Evolutionary conservation across 1,284 basidiomycete species (phyloP).

Genomic region (Pseudozyma flocculosa): DNA sequence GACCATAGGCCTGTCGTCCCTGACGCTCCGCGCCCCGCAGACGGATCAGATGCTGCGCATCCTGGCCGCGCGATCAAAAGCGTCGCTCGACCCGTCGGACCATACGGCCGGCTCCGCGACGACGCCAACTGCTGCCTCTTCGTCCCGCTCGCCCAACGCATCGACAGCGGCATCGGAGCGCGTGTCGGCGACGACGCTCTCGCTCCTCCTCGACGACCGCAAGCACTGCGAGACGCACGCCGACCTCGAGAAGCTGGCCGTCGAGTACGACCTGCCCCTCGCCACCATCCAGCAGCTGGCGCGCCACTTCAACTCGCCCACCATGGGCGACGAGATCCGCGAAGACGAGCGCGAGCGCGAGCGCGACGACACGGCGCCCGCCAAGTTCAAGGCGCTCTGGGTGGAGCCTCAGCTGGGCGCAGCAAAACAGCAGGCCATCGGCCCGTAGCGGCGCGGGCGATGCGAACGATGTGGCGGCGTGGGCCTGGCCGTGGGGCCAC

Average conservation of each 20-base stretch:
- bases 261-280: conserved; percentile 36
- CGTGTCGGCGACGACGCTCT: conserved; percentile 27
- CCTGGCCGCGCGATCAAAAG: conserved; percentile 20
- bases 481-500: no score
- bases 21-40: conserved; percentile 3
- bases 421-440: not conserved
- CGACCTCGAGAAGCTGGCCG: conserved; percentile 27
- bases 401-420: conserved; percentile 16
- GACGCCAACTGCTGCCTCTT: not conserved
- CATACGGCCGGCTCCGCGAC: conserved; percentile 2
- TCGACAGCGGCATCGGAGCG: conserved; percentile 5
- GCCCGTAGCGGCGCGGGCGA: no score
- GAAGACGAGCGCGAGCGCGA: conserved; percentile 12
- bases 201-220: conserved; percentile 29
- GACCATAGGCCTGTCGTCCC: no score
- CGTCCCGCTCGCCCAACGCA: not conserved
- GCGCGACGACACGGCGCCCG: conserved; percentile 14
- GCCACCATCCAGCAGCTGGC: conserved; percentile 22
- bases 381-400: conserved; percentile 30
- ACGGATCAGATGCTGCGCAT: conserved; percentile 40
- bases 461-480: no score
- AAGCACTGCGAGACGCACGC: conserved; percentile 31
- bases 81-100: conserved; percentile 8
- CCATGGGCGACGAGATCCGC: conserved; percentile 32
- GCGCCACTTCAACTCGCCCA: conserved; percentile 34